Percentiles rank a stretch among this genome's conserved stretches.
phyloP scores from a whole-genome alignment of 1,139 yeast genomes.

The Diutina rugosa region DNA sequence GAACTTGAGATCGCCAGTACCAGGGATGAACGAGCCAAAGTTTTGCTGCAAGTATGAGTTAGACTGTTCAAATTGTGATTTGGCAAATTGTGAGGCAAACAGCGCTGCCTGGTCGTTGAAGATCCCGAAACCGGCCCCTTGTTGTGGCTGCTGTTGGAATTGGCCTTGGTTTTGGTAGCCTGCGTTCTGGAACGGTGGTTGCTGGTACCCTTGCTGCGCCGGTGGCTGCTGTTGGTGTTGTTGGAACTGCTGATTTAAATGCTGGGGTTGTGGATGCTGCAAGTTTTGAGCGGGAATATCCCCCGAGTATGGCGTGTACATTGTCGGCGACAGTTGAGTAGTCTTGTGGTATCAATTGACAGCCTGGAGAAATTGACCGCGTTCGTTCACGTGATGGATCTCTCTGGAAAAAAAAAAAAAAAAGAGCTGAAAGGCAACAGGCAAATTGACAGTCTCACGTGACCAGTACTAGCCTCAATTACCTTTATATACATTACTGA shows the following conservation, averaged over 20 bases:
- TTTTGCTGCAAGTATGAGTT: slow-evolving; percentile 69
- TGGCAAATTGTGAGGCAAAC: slow-evolving; percentile 83
- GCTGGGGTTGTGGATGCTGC: slow-evolving; percentile 2
- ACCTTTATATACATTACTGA: background rate
- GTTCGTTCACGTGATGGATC: background rate
- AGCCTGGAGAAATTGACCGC: background rate
- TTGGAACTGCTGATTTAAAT: slow-evolving; percentile 9
- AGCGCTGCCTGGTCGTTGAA: slow-evolving; percentile 74
- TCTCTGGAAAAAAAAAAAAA: background rate
- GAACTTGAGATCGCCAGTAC: slow-evolving; percentile 49
- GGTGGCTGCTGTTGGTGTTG: slow-evolving; percentile 9
- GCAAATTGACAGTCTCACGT: background rate
- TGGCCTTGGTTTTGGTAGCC: slow-evolving; percentile 5
- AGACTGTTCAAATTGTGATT: slow-evolving; percentile 59
- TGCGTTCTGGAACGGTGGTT: slow-evolving; percentile 5
- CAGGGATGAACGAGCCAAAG: slow-evolving; percentile 40
- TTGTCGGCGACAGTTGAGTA: background rate
- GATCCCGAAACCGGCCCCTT: slow-evolving; percentile 17
- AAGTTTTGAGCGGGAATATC: background rate
- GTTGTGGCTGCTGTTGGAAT: slow-evolving; percentile 3
- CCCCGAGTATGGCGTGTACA: slow-evolving; percentile 1
- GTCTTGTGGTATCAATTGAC: background rate
- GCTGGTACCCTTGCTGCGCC: slow-evolving; percentile 1
- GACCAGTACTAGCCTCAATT: background rate
- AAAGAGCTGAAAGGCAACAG: no score